These are phyloP conservation scores for Cercospora sojina DNA, from an alignment of 2,329 filamentous ascomycete genomes.

Conservation along the genomic window DNA sequence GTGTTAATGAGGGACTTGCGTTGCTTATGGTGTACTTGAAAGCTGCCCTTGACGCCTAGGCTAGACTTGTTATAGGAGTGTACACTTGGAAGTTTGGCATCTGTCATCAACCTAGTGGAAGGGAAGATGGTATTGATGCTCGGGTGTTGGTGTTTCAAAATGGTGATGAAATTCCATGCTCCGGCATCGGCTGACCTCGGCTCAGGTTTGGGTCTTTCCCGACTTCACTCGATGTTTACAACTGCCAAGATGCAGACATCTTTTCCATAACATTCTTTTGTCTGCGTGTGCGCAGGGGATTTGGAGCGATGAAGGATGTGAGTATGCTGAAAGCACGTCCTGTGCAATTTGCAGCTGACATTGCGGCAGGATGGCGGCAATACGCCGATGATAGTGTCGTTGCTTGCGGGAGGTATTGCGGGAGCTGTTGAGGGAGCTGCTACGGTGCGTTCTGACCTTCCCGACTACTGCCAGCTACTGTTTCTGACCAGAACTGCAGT, in stretches of 20 bases:
- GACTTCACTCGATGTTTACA: constrained; percentile 1
- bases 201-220: neutral
- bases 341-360: neutral
- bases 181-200: constrained; percentile 12
- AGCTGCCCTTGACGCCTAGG: neutral
- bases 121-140: neutral
- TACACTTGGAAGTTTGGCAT: neutral
- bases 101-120: neutral
- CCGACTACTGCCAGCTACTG: neutral
- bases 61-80: neutral
- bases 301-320: constrained; percentile 23
- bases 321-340: neutral
- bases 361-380: constrained; percentile 21
- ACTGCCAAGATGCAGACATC: neutral
- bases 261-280: neutral
- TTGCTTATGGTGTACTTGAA: neutral
- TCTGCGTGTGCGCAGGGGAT: neutral
- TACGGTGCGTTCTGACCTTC: constrained; percentile 27
- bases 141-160: neutral
- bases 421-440: constrained; percentile 38
- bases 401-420: constrained; percentile 40
- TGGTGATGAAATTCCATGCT: neutral
- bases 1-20: neutral
- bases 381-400: constrained; percentile 38
- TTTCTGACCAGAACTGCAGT: constrained; percentile 35